Evolutionary conservation across 306 rosid species (phyloP), one percentile per base, ranked within the genome.

Genomic region (Pterocarpus macrocarpus): DNA sequence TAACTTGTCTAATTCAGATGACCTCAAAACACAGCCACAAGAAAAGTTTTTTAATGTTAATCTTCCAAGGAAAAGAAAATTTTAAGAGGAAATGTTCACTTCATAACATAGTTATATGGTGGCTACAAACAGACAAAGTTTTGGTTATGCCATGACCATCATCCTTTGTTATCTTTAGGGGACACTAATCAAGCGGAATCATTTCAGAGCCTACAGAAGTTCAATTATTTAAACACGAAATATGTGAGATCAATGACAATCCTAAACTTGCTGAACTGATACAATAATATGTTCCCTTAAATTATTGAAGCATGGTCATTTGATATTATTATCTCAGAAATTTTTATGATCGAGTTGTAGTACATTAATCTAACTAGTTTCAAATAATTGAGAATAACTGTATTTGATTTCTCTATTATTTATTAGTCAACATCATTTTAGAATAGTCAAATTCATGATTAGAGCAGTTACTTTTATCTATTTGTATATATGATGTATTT

Each of bases 121-220:
- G 78, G 86, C 84, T 80, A 55, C 73, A 75, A 75, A 65, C 50
- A 67, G 80, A 83, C 83, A 83, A 71, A n/a, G 15, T 71, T 77
- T 50, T 77, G 16, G 56, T 69, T 70, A 64, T 63, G 79, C 17
- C 61, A 53, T 77, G 63, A 53, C 52, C 67, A 77, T 73, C 74
- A 64, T 71, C 69, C 33, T 63, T 83, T 56, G 9, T 65, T 44
- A 32, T 71, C 73, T 82, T 61, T 82, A 6, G 8, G 66, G 36
- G 53, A 35, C 76, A 12, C 38, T 22, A 67, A 36, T 55, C 76
- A 66, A 45, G 44, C 53, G 6, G 65, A 55, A 67, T 79, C 56
- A 58, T 79, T 57, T 79, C 69, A 58, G 3, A 14, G 69, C 55
- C 36, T 43, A 3, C 82, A 32, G 2, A 57, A 44, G 41, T 58